Base-by-base conservation (phyloP, 2,329 filamentous ascomycete species). In the Hymenoscyphus infarciens region DNA sequence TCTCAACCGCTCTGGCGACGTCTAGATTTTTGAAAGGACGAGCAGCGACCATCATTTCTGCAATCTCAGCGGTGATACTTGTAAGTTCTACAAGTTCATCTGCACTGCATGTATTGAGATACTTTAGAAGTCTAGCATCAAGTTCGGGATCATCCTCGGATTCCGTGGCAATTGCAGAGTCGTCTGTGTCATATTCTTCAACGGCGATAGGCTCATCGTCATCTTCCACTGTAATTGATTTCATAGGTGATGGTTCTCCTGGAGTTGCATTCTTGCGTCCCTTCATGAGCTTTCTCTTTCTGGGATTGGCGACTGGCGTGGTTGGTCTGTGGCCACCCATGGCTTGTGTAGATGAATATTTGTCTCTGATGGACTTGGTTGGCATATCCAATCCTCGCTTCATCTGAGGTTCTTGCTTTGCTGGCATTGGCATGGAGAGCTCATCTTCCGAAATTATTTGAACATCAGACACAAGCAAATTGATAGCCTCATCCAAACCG, bases 21-120 rank as follows among this genome's bases (percentile, higher is more conserved):
- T 84, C 80, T 5, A 97, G 76, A 54, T 78, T 81, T 3, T 74
- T 74, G 73, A 96, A 98, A 0, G 94, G 94, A 10, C 91, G 87
- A 65, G 90, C 83, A 1, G 85, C 83, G 11, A 96, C 78, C 61
- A 98, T 82, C 15, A 85, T 76, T 53, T 87, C 81, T 1, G 93
- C 87, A 56, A 87, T 82, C 5, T 87, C 84, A 67, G 89, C 83
- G 39, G 89, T 87, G 64, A 90, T 86, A 35, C 87, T 87, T 0
- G 91, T 91, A 64, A 97, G 87, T 68, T 96, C 93, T 1, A 89
- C 85, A 52, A 99, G 83, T 62, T 94, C 91, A 39, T 88, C 83
- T 10, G 85, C 78, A 5, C 86, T 85, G 74, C 91, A 95, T 0
- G 82, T 86, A 72, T 98, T 98, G 75, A 99, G 87, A 71, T 92